Evolutionary conservation across 129 eudicot species (phyloP).

Genomic region (Centrapalus pauciflorus): DNA sequence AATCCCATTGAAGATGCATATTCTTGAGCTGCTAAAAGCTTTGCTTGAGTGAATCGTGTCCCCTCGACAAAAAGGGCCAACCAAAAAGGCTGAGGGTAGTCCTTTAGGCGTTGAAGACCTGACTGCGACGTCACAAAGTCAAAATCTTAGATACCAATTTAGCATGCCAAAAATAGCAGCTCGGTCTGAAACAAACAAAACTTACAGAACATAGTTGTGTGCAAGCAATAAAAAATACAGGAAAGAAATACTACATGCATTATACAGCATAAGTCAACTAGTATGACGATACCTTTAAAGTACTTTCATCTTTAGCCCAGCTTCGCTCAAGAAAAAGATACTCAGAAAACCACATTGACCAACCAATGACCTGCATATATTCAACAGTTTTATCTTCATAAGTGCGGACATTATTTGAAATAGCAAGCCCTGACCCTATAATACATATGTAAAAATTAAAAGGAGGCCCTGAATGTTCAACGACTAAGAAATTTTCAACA

Average conservation of each 20-base stretch:
- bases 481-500: too few species aligned
- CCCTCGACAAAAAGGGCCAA: conserved; percentile 93
- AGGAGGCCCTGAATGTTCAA: not conserved
- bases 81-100: conserved; percentile 93
- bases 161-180: not conserved
- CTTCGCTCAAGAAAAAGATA: conserved; percentile 92
- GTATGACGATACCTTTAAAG: conserved; percentile 61
- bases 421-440: not conserved
- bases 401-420: not conserved
- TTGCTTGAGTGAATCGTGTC: conserved; percentile 82
- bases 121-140: conserved; percentile 36
- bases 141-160: not conserved
- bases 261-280: not conserved
- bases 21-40: conserved; percentile 92
- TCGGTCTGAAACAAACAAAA: conserved; percentile 40
- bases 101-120: conserved; percentile 70
- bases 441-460: not conserved
- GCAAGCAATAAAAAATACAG: not conserved
- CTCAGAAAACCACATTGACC: conserved; percentile 99
- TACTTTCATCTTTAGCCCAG: conserved; percentile 96
- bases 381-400: not conserved
- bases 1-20: conserved; percentile 77
- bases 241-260: not conserved
- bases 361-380: conserved; percentile 79
- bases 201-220: conserved; percentile 7